Percentiles rank a stretch among this genome's conserved stretches.
Conservation (phyloP, 2,329 filamentous ascomycete genomes). For the Cladosporium sp. region DNA sequence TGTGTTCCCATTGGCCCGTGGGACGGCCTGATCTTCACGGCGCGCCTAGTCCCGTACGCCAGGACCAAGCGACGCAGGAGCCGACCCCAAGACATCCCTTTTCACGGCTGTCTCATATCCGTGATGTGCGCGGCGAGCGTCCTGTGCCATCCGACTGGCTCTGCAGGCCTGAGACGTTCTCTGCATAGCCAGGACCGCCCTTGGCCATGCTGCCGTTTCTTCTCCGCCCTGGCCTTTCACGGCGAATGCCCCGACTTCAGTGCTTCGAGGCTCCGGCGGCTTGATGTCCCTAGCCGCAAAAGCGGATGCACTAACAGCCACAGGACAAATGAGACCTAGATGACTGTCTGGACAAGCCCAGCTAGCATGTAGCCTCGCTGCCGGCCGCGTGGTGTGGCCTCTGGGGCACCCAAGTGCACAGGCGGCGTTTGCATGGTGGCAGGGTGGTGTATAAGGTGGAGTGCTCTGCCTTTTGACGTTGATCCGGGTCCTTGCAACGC, state of each 20-base stretch:
- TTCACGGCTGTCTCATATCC: constrained; percentile 4
- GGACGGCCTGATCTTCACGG: not conserved
- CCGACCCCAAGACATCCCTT: not conserved
- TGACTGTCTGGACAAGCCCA: not conserved
- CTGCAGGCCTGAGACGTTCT: constrained; percentile 3
- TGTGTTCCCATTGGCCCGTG: constrained; percentile 3
- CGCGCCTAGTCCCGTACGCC: not conserved
- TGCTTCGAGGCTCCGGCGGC: constrained; percentile 4
- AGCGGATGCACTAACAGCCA: constrained; percentile 4
- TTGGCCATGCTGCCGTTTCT: not conserved
- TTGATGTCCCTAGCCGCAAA: constrained; percentile 4
- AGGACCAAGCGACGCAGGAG: not conserved
- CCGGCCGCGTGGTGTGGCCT: constrained; percentile 3
- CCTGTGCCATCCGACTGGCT: constrained; percentile 3
- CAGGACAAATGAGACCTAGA: constrained; percentile 1
- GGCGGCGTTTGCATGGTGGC: no score
- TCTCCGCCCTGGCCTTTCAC: not conserved
- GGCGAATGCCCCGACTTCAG: constrained; percentile 5
- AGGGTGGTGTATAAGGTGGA: no score
- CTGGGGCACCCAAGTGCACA: no score
- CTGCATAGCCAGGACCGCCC: constrained; percentile 1
- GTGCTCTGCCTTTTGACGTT: no score
- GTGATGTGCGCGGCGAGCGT: not conserved
- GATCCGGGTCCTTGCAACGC: not conserved
- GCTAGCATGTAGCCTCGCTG: constrained; percentile 2